Conservation (phyloP, 2,329 filamentous ascomycete species). For the Phaeosphaeriaceae sp. region DNA sequence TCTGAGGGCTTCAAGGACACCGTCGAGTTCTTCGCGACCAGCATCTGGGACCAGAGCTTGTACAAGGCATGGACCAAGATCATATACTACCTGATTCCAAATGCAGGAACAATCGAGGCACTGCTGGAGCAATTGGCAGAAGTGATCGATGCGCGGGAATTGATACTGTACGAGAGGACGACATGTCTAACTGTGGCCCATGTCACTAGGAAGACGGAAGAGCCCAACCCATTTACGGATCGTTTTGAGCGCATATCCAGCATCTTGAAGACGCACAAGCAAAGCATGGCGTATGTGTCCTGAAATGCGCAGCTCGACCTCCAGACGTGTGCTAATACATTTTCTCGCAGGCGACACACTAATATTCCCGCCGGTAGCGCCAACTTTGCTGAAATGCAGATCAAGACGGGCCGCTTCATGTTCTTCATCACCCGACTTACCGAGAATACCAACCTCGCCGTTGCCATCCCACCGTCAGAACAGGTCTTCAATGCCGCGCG, state of each 20-base stretch:
- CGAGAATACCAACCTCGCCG: conserved; percentile 95
- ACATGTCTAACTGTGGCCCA: conserved; percentile 97
- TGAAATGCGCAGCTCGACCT: conserved; percentile 35
- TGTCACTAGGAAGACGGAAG: conserved; percentile 78
- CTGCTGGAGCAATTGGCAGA: conserved; percentile 83
- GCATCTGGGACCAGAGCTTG: conserved; percentile 97
- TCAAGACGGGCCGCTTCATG: conserved; percentile 83
- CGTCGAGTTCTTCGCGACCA: conserved; percentile 89
- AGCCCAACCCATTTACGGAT: conserved; percentile 85
- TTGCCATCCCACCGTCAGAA: conserved; percentile 89
- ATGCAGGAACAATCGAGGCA: conserved; percentile 84
- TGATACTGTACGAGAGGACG: conserved; percentile 92
- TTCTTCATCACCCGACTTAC: conserved; percentile 96
- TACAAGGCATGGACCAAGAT: conserved; percentile 99
- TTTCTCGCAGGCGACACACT: conserved; percentile 70
- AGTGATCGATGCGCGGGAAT: conserved; percentile 89
- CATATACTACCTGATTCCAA: conserved; percentile 97
- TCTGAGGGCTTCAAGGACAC: conserved; percentile 70
- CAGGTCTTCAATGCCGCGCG: conserved; percentile 89
- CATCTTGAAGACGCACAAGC: conserved; percentile 98
- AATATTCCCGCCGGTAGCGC: conserved; percentile 81
- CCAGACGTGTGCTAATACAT: not conserved
- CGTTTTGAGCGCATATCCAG: conserved; percentile 95
- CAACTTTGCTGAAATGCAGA: conserved; percentile 81
- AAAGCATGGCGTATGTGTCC: conserved; percentile 63